Evolutionary conservation across 2,329 filamentous ascomycete genomes (phyloP), one percentile per base, ranked within the genome.

Genomic region (Ophiostoma tasmaniense): DNA sequence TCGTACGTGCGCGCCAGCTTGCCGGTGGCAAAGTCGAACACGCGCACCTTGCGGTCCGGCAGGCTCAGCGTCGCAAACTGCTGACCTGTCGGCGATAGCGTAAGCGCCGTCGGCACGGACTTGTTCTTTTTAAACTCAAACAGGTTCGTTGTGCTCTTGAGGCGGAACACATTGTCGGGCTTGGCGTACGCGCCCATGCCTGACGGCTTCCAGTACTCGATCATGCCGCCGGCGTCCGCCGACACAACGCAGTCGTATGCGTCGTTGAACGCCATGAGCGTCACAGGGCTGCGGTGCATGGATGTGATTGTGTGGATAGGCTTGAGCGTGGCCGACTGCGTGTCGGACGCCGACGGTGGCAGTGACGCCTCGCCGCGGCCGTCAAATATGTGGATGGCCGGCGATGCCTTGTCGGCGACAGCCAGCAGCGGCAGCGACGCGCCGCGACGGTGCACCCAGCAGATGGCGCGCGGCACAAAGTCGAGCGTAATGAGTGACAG

Each of bases 71-170:
- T 90, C 1, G 90, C 92, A 75, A 99, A 95, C 70, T 93, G 91
- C 69, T 90, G 86, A 5, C 94, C 93, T 0, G 90, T 90, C 0
- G 93, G 93, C 0, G 95, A 97, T 64, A 99, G 85, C 0, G 90
- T 91, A 66, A 99, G 82, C 13, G 91, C 91, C 3, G 89, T 87
- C 0, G 94, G 93, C 0, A 90, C 86, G 0, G 93, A 91, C 78
- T 97, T 98, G 66, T 91, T 86, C 79, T 97, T 98, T 76, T 96
- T 98, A 81, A 99, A 98, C 67, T 97, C 94, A 76, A 98, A 99
- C 0, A 99, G 83, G 75, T 91, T 95, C 2, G 95, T 99, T 1
- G 91, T 89, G 76, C 92, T 96, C 80, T 99, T 99, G 80, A 93
- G 91, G 73, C 92, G 86, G 77, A 96, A 99, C 22, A 99, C 93